A percentile compares a stretch with the other conserved stretches of the same genome.
Evolutionary conservation across 1,284 basidiomycete species (phyloP).

Genomic region (Rhodotorula sp.): DNA sequence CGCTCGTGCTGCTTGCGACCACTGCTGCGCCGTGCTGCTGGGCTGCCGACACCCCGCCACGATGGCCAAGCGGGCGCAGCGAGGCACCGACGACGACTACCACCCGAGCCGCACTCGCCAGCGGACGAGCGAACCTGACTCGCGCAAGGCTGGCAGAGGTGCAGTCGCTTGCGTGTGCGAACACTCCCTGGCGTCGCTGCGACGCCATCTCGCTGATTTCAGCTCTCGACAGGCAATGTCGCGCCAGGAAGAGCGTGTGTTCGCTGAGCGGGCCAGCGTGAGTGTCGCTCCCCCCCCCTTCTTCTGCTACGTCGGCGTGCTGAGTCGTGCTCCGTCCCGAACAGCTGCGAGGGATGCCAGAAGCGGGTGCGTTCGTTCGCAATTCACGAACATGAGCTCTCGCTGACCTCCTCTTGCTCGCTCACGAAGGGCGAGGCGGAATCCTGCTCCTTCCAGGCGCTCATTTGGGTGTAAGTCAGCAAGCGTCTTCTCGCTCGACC

Average conservation of each 20-base stretch:
- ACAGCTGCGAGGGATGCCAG: constrained; percentile 12
- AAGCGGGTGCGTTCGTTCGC: neutral
- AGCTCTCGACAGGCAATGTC: constrained; percentile 13
- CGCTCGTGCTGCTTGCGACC: neutral
- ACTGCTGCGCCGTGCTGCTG: neutral
- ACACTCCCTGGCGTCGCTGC: neutral
- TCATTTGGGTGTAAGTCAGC: constrained; percentile 21
- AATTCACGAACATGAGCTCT: neutral
- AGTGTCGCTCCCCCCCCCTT: no score
- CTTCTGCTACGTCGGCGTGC: no score
- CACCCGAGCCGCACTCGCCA: neutral
- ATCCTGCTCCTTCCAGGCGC: constrained; percentile 19
- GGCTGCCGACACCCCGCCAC: neutral
- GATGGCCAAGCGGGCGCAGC: constrained; percentile 13
- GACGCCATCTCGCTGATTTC: neutral
- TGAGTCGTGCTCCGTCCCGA: no score
- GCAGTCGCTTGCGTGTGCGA: neutral
- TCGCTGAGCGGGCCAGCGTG: constrained; percentile 12
- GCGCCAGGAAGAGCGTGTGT: constrained; percentile 5
- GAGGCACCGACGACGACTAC: constrained; percentile 8
- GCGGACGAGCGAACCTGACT: neutral
- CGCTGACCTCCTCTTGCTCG: neutral
- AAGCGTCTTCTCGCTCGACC: no score
- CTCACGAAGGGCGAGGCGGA: constrained; percentile 8
- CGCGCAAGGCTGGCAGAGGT: neutral